Conservation (phyloP, 202 grass and related monocot genomes). For the Dendrocalamus latiflorus region DNA sequence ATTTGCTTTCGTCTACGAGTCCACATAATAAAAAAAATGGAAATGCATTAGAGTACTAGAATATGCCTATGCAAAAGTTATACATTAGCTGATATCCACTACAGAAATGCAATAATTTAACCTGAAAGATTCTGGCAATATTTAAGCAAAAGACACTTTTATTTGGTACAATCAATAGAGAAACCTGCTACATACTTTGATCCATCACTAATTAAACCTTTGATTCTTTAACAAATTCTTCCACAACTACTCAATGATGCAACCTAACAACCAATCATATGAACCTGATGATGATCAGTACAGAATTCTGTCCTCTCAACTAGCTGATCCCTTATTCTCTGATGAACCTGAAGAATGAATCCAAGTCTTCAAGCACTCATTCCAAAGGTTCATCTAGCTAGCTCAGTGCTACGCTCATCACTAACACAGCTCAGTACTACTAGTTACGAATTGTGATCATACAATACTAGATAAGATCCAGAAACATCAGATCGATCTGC, state of each 20-base stretch:
- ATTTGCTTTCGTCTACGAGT: neutral
- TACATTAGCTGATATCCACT: neutral
- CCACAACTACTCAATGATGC: slow-evolving; percentile 41
- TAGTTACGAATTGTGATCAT: slow-evolving; percentile 29
- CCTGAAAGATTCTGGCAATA: slow-evolving; percentile 24
- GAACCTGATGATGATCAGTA: slow-evolving; percentile 24
- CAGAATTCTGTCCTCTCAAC: slow-evolving; percentile 7
- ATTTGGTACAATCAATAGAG: slow-evolving; percentile 46
- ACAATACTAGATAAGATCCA: slow-evolving; percentile 21
- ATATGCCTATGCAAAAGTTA: no score
- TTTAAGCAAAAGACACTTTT: slow-evolving; percentile 37
- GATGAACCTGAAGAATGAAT: slow-evolving; percentile 67
- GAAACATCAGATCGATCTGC: slow-evolving; percentile 12
- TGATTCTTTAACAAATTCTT: slow-evolving; percentile 39
- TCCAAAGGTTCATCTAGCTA: slow-evolving; percentile 62
- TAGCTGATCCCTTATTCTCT: slow-evolving; percentile 35
- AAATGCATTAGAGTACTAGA: neutral
- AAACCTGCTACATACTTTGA: slow-evolving; percentile 59
- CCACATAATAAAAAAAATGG: slow-evolving; percentile 1
- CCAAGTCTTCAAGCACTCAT: slow-evolving; percentile 61
- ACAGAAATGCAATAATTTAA: slow-evolving; percentile 2
- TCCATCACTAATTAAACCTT: slow-evolving; percentile 36
- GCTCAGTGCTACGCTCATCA: slow-evolving; percentile 7
- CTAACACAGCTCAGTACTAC: slow-evolving; percentile 14
- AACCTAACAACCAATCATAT: slow-evolving; percentile 53